A percentile compares a stretch with the other conserved stretches of the same genome.
Conservation (phyloP, 2,329 filamentous ascomycete genomes). For the Pseudopithomyces chartarum region DNA sequence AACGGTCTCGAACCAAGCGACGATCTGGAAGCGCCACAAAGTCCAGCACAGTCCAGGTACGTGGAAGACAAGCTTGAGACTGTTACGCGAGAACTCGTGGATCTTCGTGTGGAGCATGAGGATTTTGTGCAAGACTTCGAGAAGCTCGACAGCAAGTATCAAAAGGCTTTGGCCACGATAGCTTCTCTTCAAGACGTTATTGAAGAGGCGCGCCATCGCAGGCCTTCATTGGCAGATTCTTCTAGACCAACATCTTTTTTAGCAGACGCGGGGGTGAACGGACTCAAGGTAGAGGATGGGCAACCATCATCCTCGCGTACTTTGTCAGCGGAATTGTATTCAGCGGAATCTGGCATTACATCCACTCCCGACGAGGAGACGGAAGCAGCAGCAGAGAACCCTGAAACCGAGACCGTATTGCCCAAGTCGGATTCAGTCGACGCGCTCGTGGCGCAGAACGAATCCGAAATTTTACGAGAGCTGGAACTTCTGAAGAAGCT, state of each 20-base stretch:
- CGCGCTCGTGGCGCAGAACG: conserved; percentile 15
- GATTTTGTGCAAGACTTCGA: conserved; percentile 80
- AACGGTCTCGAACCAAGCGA: conserved; percentile 25
- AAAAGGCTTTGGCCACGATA: conserved; percentile 80
- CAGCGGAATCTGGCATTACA: conserved; percentile 67
- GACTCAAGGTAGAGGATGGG: conserved; percentile 67
- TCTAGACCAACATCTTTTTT: conserved; percentile 80
- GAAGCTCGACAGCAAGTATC: conserved; percentile 83
- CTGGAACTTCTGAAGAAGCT: conserved; percentile 72
- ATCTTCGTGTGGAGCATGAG: conserved; percentile 90
- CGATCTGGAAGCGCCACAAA: conserved; percentile 60
- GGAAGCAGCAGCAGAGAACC: conserved; percentile 66
- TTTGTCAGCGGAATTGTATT: conserved; percentile 92
- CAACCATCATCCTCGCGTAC: conserved; percentile 83
- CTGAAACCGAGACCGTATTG: conserved; percentile 59
- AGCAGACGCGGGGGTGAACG: conserved; percentile 74
- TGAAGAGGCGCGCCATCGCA: conserved; percentile 74
- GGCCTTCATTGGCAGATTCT: conserved; percentile 56
- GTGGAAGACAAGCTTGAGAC: conserved; percentile 91
- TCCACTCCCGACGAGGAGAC: conserved; percentile 35
- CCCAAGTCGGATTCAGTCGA: conserved; percentile 26
- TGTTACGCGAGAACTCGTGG: conserved; percentile 88
- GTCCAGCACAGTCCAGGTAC: conserved; percentile 79
- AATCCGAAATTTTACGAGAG: conserved; percentile 56
- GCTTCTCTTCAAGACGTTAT: conserved; percentile 84